These are phyloP conservation scores for Beauveria sp. DNA, from an alignment of 2,329 filamentous ascomycete genomes.

Conservation along the genomic window DNA sequence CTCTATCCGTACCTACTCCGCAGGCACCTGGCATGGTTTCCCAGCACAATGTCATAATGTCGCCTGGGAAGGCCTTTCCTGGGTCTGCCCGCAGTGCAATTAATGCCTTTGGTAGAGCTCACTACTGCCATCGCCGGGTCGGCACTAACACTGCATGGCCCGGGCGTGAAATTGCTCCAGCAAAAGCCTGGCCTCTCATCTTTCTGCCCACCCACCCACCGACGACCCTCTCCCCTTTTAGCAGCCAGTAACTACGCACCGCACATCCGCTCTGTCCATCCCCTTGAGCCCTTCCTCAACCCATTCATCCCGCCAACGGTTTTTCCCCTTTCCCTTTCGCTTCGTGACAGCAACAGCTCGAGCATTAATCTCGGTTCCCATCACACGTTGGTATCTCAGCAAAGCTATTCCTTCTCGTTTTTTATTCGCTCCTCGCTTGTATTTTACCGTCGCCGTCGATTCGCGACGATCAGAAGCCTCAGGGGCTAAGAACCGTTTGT, in stretches of 20 bases:
- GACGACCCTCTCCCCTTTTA: conserved; percentile 15
- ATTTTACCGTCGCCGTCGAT: conserved; percentile 5
- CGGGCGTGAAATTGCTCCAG: conserved; percentile 15
- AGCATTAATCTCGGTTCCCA: conserved; percentile 1
- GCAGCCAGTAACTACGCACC: conserved; percentile 6
- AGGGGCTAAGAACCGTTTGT: conserved; percentile 10
- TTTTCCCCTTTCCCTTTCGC: not conserved
- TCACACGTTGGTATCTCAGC: not conserved
- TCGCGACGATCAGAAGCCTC: conserved; percentile 7
- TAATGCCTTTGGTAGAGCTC: not conserved
- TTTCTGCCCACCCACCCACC: conserved; percentile 12
- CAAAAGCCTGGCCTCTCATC: not conserved
- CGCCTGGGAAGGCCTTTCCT: not conserved
- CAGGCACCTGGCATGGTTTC: not conserved
- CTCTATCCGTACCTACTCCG: not conserved
- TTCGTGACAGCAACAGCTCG: conserved; percentile 1
- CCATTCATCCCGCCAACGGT: conserved; percentile 10
- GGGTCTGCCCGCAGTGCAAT: too few relatives aligned
- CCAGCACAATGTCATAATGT: not conserved
- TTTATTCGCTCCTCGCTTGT: not conserved
- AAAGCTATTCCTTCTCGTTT: not conserved
- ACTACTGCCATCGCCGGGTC: not conserved
- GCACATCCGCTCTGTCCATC: conserved; percentile 1
- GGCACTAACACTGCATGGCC: conserved; percentile 7
- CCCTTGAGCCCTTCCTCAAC: conserved; percentile 11